These are phyloP conservation scores for Spergularia marina DNA, from an alignment of 148 eudicot genomes.

Conservation along the genomic window DNA sequence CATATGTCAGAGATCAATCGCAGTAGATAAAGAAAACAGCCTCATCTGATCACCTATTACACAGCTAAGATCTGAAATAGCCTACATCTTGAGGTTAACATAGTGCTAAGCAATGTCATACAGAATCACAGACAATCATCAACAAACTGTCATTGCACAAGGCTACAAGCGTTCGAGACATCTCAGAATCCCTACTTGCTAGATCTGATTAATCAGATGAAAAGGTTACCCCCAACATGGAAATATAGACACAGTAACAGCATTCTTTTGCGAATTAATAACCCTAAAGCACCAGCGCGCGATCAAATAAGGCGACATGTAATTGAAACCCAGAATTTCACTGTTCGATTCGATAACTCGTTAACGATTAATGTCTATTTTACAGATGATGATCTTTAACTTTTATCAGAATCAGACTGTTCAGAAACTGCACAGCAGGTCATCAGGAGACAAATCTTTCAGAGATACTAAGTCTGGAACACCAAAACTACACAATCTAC, in stretches of 20 bases:
- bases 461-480: slow-evolving; percentile 17
- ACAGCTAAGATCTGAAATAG: neutral
- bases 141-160: neutral
- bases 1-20: slow-evolving; percentile 8
- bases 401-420: neutral
- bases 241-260: no score
- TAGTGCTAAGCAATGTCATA: neutral
- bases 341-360: slow-evolving; percentile 1
- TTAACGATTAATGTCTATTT: neutral
- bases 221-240: no score
- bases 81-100: neutral
- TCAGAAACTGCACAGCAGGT: slow-evolving; percentile 4
- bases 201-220: neutral
- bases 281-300: neutral
- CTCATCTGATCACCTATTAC: neutral
- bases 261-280: neutral
- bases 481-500: slow-evolving; percentile 1
- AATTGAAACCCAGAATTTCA: neutral
- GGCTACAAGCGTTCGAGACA: neutral
- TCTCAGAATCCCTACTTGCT: neutral
- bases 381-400: slow-evolving; percentile 14
- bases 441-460: neutral
- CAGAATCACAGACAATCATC: neutral
- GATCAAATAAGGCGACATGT: slow-evolving; percentile 5
- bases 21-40: neutral